phyloP scores from a whole-genome alignment of 2,329 filamentous ascomycete genomes.

The Botrytis tulipae region DNA sequence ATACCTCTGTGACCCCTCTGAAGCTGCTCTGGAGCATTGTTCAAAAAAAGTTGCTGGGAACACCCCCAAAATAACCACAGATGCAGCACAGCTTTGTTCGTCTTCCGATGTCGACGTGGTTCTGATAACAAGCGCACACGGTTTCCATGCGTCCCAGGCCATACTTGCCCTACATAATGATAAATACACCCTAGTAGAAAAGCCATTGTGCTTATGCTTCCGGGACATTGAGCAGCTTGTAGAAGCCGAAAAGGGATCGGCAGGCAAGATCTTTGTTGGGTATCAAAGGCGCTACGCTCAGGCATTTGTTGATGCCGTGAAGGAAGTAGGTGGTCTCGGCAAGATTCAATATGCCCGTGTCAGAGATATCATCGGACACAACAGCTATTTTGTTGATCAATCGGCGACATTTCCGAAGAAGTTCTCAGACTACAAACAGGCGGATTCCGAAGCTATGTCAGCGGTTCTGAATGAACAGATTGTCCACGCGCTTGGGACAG shows the following conservation, averaged over 20 bases:
- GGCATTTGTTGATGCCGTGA: slow-evolving; percentile 52
- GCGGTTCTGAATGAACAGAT: slow-evolving; percentile 85
- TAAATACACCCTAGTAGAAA: slow-evolving; percentile 60
- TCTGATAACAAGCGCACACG: slow-evolving; percentile 52
- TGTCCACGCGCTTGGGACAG: slow-evolving; percentile 80
- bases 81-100: slow-evolving; percentile 18
- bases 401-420: slow-evolving; percentile 48
- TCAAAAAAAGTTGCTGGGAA: slow-evolving; percentile 29
- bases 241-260: slow-evolving; percentile 46
- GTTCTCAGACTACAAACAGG: slow-evolving; percentile 43
- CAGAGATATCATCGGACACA: slow-evolving; percentile 52
- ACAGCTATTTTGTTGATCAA: slow-evolving; percentile 48
- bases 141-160: slow-evolving; percentile 53
- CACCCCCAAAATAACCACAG: slow-evolving; percentile 33
- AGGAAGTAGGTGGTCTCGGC: slow-evolving; percentile 51
- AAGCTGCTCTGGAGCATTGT: slow-evolving; percentile 43
- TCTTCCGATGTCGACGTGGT: slow-evolving; percentile 38
- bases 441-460: slow-evolving; percentile 27
- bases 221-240: slow-evolving; percentile 48
- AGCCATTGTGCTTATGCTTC: slow-evolving; percentile 53
- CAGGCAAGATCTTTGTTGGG: slow-evolving; percentile 53
- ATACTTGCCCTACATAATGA: slow-evolving; percentile 51
- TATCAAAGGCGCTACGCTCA: slow-evolving; percentile 61
- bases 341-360: slow-evolving; percentile 56
- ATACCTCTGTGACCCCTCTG: slow-evolving; percentile 43